Conservation (phyloP, 257 asterid species). For the Nemophila menziesii region DNA sequence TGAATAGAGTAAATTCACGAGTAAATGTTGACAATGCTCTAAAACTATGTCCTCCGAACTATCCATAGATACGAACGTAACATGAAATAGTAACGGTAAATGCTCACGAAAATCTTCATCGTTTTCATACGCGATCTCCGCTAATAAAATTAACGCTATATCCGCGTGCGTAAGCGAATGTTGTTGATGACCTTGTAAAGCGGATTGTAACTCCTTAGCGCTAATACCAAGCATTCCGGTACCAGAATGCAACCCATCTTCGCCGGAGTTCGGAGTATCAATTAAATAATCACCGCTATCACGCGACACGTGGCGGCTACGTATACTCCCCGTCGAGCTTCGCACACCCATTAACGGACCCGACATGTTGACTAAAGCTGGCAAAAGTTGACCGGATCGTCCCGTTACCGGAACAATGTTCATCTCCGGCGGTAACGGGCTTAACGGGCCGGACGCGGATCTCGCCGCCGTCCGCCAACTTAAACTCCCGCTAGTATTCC, state of each 20-base stretch:
- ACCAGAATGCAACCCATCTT: constrained; percentile 72
- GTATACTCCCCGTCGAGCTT: constrained; percentile 91
- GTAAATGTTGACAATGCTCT: constrained; percentile 98
- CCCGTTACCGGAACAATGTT: constrained; percentile 79
- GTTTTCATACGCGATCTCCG: constrained; percentile 98
- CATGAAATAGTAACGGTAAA: constrained; percentile 91
- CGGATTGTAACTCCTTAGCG: constrained; percentile 96
- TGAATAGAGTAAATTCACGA: constrained; percentile 87
- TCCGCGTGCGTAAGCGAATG: constrained; percentile 93
- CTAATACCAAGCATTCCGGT: constrained; percentile 58
- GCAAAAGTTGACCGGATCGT: constrained; percentile 95
- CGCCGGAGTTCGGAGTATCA: constrained; percentile 96
- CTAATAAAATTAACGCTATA: constrained; percentile 81
- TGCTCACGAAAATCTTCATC: constrained; percentile 99
- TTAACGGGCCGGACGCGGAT: constrained; percentile 95
- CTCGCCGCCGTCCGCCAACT: constrained; percentile 98
- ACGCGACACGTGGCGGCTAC: constrained; percentile 96
- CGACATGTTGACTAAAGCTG: constrained; percentile 91
- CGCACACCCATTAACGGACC: constrained; percentile 96
- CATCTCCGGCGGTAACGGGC: constrained; percentile 88
- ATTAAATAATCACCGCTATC: constrained; percentile 95
- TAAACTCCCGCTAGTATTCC: constrained; percentile 94
- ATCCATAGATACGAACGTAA: constrained; percentile 98
- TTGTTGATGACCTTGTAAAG: constrained; percentile 97
- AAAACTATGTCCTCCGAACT: constrained; percentile 97